phyloP scores from a whole-genome alignment of 352 stramenopile species.

The Aphanomyces astaci region DNA sequence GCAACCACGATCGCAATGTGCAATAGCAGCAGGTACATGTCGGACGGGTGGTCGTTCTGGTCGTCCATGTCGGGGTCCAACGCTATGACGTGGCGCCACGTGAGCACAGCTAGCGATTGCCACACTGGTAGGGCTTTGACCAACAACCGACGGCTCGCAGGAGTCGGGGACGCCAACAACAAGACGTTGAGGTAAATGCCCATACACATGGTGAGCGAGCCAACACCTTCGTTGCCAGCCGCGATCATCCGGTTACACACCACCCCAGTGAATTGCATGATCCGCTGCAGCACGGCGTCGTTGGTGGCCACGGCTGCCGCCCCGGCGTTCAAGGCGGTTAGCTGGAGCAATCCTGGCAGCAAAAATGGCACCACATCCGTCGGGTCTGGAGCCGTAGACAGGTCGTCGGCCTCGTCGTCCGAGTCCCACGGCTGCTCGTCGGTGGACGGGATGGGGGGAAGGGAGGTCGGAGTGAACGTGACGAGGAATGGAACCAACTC shows the following conservation, averaged over 20 bases:
- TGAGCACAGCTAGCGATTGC: slow-evolving; percentile 42
- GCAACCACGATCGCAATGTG: slow-evolving; percentile 62
- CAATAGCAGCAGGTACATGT: slow-evolving; percentile 70
- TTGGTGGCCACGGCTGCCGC: slow-evolving; percentile 53
- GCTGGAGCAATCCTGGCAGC: slow-evolving; percentile 65
- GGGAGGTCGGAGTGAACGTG: slow-evolving; percentile 46
- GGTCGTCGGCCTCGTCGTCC: slow-evolving; percentile 54
- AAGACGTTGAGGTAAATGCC: slow-evolving; percentile 75
- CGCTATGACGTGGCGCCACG: slow-evolving; percentile 37
- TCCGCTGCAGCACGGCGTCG: slow-evolving; percentile 43
- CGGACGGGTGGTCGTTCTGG: slow-evolving; percentile 6
- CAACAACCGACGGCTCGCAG: background rate
- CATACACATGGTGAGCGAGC: slow-evolving; percentile 64
- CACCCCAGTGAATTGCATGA: slow-evolving; percentile 71
- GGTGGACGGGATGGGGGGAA: background rate
- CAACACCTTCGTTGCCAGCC: slow-evolving; percentile 39
- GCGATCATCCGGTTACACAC: slow-evolving; percentile 51
- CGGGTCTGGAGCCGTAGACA: slow-evolving; percentile 30
- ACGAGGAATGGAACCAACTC: slow-evolving; percentile 73
- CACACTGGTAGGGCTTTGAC: slow-evolving; percentile 42
- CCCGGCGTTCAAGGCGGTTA: slow-evolving; percentile 56
- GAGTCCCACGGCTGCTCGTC: slow-evolving; percentile 29
- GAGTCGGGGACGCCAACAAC: slow-evolving; percentile 30
- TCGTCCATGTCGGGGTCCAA: slow-evolving; percentile 50
- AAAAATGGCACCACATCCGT: slow-evolving; percentile 79